These are phyloP conservation scores for Leucocoprinus sp. DNA, from an alignment of 768 basidiomycete species.

Conservation along the genomic window DNA sequence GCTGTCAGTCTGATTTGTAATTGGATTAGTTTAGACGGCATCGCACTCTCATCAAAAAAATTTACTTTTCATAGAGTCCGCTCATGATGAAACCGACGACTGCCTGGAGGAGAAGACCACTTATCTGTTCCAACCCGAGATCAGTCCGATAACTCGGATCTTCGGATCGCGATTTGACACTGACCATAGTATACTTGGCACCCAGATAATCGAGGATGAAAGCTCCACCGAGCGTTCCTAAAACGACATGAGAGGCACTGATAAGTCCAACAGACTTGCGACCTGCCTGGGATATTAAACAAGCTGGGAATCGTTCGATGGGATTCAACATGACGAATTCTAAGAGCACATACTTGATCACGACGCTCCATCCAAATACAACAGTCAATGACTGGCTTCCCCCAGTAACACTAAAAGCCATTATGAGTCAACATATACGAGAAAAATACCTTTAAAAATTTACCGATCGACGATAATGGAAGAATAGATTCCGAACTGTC, in stretches of 20 bases:
- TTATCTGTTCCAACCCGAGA: slow-evolving; percentile 35
- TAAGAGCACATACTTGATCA: slow-evolving; percentile 59
- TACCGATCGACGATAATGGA: slow-evolving; percentile 66
- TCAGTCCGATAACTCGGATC: not conserved
- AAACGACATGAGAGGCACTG: slow-evolving; percentile 24
- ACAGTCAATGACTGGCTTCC: slow-evolving; percentile 40
- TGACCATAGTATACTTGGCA: slow-evolving; percentile 69
- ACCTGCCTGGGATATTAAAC: slow-evolving; percentile 32
- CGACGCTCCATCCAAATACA: slow-evolving; percentile 77
- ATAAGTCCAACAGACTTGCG: not conserved
- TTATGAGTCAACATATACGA: not conserved
- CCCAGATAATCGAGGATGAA: slow-evolving; percentile 70
- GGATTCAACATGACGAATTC: not conserved
- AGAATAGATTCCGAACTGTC: slow-evolving; percentile 73
- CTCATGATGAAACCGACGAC: slow-evolving; percentile 86
- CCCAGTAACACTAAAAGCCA: slow-evolving; percentile 46
- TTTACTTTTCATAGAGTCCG: slow-evolving; percentile 56
- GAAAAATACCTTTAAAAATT: slow-evolving; percentile 12
- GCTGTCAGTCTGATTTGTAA: slow-evolving; percentile 44
- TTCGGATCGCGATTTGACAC: not conserved
- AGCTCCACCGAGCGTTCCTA: slow-evolving; percentile 60
- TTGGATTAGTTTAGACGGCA: not conserved
- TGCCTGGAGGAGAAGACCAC: slow-evolving; percentile 59
- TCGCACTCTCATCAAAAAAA: slow-evolving; percentile 1
- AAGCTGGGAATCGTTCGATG: slow-evolving; percentile 16